phyloP scores from a whole-genome alignment of 805 yeast genomes.

The Blastobotrys attinorum region DNA sequence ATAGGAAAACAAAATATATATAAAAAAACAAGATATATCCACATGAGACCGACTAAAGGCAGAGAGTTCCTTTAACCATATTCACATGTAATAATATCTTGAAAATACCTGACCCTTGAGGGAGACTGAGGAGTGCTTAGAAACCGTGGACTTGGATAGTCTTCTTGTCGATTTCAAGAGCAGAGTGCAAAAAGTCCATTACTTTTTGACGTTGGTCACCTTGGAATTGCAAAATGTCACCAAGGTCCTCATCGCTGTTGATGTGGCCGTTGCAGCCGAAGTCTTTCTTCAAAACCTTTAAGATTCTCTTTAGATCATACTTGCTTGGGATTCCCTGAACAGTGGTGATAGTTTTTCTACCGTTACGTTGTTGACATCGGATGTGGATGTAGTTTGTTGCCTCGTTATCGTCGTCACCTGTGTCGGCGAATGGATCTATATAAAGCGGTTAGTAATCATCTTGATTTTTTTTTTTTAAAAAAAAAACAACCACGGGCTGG shows the following conservation, averaged over 20 bases:
- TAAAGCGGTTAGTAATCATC: no score
- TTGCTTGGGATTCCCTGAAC: constrained; percentile 96
- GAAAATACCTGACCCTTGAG: no score
- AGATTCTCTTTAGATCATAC: constrained; percentile 88
- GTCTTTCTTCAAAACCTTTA: constrained; percentile 92
- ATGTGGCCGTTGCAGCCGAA: constrained; percentile 98
- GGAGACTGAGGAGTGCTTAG: constrained; percentile 43
- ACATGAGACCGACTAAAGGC: no score
- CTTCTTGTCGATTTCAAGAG: constrained; percentile 86
- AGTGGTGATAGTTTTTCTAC: constrained; percentile 96
- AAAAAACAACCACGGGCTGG: constrained; percentile 1
- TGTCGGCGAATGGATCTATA: constrained; percentile 98
- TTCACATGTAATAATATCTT: no score
- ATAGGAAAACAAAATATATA: neutral
- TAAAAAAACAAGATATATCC: neutral
- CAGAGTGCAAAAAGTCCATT: constrained; percentile 80
- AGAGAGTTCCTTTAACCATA: no score
- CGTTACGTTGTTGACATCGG: constrained; percentile 99
- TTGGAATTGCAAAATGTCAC: constrained; percentile 95
- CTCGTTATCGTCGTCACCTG: constrained; percentile 98
- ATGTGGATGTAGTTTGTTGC: constrained; percentile 91
- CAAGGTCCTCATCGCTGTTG: constrained; percentile 92
- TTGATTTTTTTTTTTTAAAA: neutral
- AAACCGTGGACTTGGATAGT: constrained; percentile 98
- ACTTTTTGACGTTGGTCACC: constrained; percentile 98